Base-by-base conservation (phyloP, 176 grass and related monocot genomes). In the Microstegium vimineum region DNA sequence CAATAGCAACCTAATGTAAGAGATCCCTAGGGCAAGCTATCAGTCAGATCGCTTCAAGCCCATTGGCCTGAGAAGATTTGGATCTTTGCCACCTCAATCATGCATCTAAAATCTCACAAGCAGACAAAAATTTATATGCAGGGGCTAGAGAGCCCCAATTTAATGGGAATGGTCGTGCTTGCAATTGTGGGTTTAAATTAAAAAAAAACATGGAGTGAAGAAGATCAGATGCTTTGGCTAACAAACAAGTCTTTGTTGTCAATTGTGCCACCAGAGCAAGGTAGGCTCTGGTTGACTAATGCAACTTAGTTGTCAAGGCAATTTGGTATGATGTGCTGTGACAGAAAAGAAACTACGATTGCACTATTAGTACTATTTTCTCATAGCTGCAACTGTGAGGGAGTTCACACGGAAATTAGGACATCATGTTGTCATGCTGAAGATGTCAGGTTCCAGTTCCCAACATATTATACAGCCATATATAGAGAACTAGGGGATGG, bases 281-380 rank as follows among this genome's bases (percentile, higher is more conserved):
- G 88, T 32, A 47, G 79, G 86, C 68, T 54, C 38, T 51, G 45
- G 33, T 59, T 83, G 80, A 88, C 74, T 88, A 66, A 78, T 71
- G 69, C 23, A 72, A 31, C 42, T 49, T 31, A 47, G 26, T 72
- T 85, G 78, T 85, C 71, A 82, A 79, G 79, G 22, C 83, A 77
- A 73, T 37, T 72, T 34, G 70, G 12, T 80, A 13, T 80, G 78
- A 30, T 77, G 49, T 81, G 20, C 40, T 34, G 18, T 76, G 33
- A 16, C 52, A 45, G 52, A 26, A 27, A 66, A 52, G 57, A 51
- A 46, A 57, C 33, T 63, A 18, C 47, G 70, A 17, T 63, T 67
- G 42, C 20, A 66, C 18, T 33, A 34, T n/a, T 20, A 49, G 9
- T 57, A 67, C 16, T 73, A 36, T 79, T 28, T 14, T 41, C 71